phyloP scores from a whole-genome alignment of 495 filamentous ascomycete species.

The Pseudevernia furfuracea region DNA sequence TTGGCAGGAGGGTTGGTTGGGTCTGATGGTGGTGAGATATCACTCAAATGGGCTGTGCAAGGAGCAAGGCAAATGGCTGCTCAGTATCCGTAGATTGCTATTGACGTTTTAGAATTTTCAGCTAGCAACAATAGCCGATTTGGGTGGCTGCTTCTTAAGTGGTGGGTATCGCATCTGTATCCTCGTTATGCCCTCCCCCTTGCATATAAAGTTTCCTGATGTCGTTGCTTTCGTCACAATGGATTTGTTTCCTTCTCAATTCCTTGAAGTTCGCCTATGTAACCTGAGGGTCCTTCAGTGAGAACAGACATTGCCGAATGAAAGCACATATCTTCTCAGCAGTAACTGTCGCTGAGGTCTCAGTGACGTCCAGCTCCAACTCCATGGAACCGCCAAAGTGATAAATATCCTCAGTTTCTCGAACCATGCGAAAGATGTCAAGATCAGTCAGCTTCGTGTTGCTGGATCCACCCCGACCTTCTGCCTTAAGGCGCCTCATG shows the following conservation, averaged over 20 bases:
- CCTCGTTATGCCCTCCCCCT: not conserved
- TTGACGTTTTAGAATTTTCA: not conserved
- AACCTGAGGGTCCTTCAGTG: not conserved
- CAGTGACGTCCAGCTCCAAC: conserved; percentile 6
- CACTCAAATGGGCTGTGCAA: not conserved
- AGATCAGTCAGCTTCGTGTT: conserved; percentile 8
- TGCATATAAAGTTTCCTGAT: not conserved
- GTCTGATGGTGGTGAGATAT: not conserved
- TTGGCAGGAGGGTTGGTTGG: conserved; percentile 20
- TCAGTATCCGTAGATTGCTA: no score
- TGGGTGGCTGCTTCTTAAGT: not conserved
- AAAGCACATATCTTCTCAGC: conserved; percentile 5
- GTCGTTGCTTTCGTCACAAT: not conserved
- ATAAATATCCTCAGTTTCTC: conserved; percentile 4
- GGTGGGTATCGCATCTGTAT: not conserved
- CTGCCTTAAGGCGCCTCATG: not conserved
- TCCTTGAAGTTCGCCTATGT: not conserved
- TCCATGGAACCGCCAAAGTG: conserved; percentile 7
- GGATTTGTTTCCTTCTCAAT: not conserved
- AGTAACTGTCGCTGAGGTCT: not conserved
- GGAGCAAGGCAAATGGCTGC: not conserved
- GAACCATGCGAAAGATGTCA: not conserved
- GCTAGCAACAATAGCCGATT: not conserved
- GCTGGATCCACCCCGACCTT: not conserved
- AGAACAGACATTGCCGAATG: not conserved